Percentiles rank a stretch among this genome's conserved stretches.
These are phyloP conservation scores for Phytopythium aichiense DNA, from an alignment of 352 stramenopile species.

Conservation along the genomic window DNA sequence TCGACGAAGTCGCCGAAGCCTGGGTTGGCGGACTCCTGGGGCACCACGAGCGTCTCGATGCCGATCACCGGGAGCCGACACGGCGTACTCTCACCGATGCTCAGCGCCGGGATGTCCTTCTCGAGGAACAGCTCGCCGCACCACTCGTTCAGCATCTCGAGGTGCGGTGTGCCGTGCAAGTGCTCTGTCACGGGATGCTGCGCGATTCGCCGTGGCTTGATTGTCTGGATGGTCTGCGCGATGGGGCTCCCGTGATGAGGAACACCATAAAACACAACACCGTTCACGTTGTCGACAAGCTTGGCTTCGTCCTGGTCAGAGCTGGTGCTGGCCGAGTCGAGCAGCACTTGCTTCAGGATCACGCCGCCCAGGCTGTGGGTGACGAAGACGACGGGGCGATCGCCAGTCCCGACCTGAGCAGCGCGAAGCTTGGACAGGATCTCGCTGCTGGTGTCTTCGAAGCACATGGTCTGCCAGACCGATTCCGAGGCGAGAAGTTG, in stretches of 20 bases:
- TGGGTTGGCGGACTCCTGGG: constrained; percentile 57
- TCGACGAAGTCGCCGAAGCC: constrained; percentile 69
- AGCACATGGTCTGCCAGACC: constrained; percentile 66
- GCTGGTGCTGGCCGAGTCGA: constrained; percentile 30
- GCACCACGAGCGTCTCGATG: constrained; percentile 72
- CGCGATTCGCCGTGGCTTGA: constrained; percentile 41
- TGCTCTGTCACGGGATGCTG: constrained; percentile 74
- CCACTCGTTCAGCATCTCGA: constrained; percentile 80
- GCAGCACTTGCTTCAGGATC: constrained; percentile 77
- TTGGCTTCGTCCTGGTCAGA: constrained; percentile 5
- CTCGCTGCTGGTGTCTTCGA: constrained; percentile 65
- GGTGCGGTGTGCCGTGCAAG: constrained; percentile 67
- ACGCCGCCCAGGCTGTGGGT: constrained; percentile 84
- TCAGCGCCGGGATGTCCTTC: constrained; percentile 53
- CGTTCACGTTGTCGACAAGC: constrained; percentile 61
- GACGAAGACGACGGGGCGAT: constrained; percentile 77
- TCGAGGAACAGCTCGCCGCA: constrained; percentile 48
- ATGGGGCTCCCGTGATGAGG: constrained; percentile 79
- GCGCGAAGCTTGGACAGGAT: constrained; percentile 57
- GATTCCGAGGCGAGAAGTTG: constrained; percentile 74
- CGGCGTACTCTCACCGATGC: constrained; percentile 59
- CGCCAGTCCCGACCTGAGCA: constrained; percentile 49
- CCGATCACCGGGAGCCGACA: constrained; percentile 64
- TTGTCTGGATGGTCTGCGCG: constrained; percentile 54
- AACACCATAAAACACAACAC: constrained; percentile 76